A percentile compares a stretch with the other conserved stretches of the same genome.
Conservation (phyloP, 2,329 filamentous ascomycete genomes). For the Davidsoniella eucalypti region DNA sequence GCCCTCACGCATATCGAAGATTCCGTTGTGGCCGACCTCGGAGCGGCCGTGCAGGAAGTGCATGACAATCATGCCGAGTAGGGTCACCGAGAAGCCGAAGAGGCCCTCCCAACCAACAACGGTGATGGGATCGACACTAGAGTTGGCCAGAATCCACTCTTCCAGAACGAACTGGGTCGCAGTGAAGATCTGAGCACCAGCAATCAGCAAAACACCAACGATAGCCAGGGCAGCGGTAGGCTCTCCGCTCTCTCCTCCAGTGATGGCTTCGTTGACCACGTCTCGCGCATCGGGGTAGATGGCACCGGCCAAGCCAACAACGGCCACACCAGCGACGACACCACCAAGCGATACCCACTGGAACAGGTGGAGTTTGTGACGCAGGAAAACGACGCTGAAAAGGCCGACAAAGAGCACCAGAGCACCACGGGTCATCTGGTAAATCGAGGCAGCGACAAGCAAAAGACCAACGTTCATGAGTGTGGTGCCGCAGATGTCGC, state of each 20-base stretch:
- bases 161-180: conserved; percentile 92
- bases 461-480: conserved; percentile 93
- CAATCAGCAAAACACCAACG: conserved; percentile 77
- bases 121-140: conserved; percentile 56
- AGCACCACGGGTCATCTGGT: conserved; percentile 95
- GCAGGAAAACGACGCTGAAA: conserved; percentile 84
- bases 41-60: conserved; percentile 65
- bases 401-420: conserved; percentile 89
- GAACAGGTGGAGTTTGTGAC: conserved; percentile 62
- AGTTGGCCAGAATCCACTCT: conserved; percentile 67
- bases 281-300: conserved; percentile 46
- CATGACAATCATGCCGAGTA: conserved; percentile 62
- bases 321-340: conserved; percentile 71
- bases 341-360: conserved; percentile 83
- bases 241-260: conserved; percentile 23
- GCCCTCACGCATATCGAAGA: conserved; percentile 81
- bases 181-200: conserved; percentile 89
- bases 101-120: conserved; percentile 94
- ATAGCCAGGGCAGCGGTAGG: conserved; percentile 40
- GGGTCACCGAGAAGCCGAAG: conserved; percentile 72
- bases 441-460: conserved; percentile 89
- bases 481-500: conserved; percentile 88
- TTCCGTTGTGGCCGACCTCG: conserved; percentile 56
- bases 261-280: conserved; percentile 19
- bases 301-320: conserved; percentile 80